These are phyloP conservation scores for Candida glaebosa DNA, from an alignment of 805 yeast species.

Conservation along the genomic window DNA sequence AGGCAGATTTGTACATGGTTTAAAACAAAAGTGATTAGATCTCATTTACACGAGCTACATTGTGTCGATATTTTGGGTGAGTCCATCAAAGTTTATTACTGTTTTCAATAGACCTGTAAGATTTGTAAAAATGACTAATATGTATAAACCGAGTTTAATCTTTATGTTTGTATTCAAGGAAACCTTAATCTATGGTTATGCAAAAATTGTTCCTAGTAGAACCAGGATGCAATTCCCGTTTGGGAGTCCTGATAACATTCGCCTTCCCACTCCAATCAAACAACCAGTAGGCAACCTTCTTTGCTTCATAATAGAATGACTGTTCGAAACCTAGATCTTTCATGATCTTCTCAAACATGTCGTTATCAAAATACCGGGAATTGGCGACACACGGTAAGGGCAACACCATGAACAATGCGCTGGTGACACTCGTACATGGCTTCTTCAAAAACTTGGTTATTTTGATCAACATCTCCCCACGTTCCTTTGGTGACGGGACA, in stretches of 20 bases:
- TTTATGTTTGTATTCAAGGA: no score
- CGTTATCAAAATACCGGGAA: conserved; percentile 69
- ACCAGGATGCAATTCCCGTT: conserved; percentile 56
- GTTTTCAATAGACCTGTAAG: no score
- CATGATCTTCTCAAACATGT: conserved; percentile 45
- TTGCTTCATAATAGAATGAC: conserved; percentile 51
- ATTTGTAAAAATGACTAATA: no score
- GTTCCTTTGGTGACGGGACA: conserved; percentile 63
- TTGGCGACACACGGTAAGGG: conserved; percentile 85
- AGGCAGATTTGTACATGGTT: no score
- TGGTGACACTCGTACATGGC: conserved; percentile 20
- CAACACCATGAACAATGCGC: conserved; percentile 68
- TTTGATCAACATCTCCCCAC: conserved; percentile 77
- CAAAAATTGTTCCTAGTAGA: conserved; percentile 67
- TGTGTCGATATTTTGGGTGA: no score
- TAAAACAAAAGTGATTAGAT: no score
- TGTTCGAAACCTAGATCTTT: conserved; percentile 54
- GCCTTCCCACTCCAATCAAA: conserved; percentile 44
- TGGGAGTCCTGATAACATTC: conserved; percentile 21
- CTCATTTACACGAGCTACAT: no score
- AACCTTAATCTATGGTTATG: conserved; percentile 17
- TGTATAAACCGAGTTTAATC: no score
- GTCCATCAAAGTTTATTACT: no score
- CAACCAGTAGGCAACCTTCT: conserved; percentile 73
- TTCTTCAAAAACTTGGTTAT: conserved; percentile 53